A percentile compares a stretch with the other conserved stretches of the same genome.
Conservation (phyloP, 495 filamentous ascomycete genomes). For the Podospora didyma region DNA sequence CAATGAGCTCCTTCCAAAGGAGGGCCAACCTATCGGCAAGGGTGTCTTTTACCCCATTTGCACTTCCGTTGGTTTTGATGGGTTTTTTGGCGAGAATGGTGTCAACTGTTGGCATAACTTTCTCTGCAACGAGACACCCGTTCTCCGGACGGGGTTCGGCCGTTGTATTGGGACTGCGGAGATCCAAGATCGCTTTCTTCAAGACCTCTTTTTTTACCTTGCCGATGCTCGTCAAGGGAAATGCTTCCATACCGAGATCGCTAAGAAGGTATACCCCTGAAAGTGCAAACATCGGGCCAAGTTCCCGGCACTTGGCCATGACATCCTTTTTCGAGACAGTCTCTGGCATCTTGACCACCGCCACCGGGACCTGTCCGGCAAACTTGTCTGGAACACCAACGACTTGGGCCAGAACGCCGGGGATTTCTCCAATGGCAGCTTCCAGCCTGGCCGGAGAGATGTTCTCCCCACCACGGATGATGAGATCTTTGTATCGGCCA, state of each 20-base stretch:
- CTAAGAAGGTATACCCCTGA: conserved; percentile 27
- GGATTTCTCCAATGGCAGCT: conserved; percentile 19
- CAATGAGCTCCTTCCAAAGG: conserved; percentile 16
- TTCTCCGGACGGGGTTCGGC: no score
- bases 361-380: conserved; percentile 38
- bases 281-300: conserved; percentile 34
- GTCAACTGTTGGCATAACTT: no score
- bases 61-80: background rate
- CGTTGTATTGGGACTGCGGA: background rate
- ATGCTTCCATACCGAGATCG: conserved; percentile 28
- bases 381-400: conserved; percentile 36
- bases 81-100: no score
- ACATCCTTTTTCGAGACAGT: conserved; percentile 13
- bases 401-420: conserved; percentile 27
- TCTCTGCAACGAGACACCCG: no score
- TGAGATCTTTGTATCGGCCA: conserved; percentile 47
- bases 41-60: background rate
- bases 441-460: conserved; percentile 41
- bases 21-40: conserved; percentile 3
- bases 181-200: conserved; percentile 14
- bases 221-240: conserved; percentile 35
- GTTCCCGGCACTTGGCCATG: conserved; percentile 18
- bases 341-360: conserved; percentile 25
- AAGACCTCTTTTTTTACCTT: conserved; percentile 36
- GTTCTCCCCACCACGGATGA: conserved; percentile 49